Evolutionary conservation across 257 asterid species (phyloP).

Genomic region (Penstemon eatonii): DNA sequence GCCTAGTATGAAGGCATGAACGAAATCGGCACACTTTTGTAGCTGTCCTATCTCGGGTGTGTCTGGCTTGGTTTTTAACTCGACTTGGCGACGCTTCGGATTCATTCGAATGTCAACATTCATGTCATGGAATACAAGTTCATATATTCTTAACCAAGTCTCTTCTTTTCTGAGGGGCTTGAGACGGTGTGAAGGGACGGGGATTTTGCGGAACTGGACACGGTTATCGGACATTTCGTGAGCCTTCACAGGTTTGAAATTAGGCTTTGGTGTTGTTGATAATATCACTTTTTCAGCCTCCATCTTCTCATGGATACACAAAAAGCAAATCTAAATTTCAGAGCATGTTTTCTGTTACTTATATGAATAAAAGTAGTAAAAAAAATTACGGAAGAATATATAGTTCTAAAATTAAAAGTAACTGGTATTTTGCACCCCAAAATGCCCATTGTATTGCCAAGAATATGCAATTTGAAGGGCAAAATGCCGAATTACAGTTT

Average conservation of each 20-base stretch:
- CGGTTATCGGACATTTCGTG: conserved; percentile 45
- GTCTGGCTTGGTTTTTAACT: conserved; percentile 49
- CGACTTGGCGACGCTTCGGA: conserved; percentile 44
- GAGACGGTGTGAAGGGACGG: conserved; percentile 47
- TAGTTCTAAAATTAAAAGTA: no score
- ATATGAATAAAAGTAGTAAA: no score
- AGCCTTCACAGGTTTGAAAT: conserved; percentile 41
- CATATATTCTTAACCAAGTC: conserved; percentile 45
- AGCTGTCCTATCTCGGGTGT: conserved; percentile 55
- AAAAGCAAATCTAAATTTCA: no score
- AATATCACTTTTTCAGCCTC: neutral
- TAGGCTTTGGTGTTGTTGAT: conserved; percentile 34
- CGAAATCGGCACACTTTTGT: conserved; percentile 55
- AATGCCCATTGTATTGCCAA: no score
- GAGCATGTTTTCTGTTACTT: no score
- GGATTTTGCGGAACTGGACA: conserved; percentile 44
- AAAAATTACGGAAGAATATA: no score
- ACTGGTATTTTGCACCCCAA: no score
- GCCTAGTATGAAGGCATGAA: conserved; percentile 53
- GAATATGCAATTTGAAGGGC: no score
- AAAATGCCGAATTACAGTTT: no score
- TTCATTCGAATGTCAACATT: conserved; percentile 58
- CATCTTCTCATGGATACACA: neutral
- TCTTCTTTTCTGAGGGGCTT: conserved; percentile 42
- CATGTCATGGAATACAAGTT: conserved; percentile 49